A percentile compares a stretch with the other conserved stretches of the same genome.
Evolutionary conservation across 768 basidiomycete species (phyloP).

Genomic region (Leccinum incarnatum): DNA sequence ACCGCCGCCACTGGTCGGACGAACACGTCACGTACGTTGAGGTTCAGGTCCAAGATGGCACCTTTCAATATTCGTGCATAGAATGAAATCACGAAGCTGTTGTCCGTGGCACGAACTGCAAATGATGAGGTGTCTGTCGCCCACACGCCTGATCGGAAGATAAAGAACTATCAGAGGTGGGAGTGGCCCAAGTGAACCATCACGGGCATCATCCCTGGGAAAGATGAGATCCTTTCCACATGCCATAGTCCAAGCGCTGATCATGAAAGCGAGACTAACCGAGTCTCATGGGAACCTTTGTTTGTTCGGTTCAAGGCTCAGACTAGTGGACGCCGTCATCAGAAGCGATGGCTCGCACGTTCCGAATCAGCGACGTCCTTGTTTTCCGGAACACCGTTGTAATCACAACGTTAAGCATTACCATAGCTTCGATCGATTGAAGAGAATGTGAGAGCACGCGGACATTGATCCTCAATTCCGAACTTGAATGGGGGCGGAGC

Average conservation of each 20-base stretch:
- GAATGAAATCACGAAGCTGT: conserved; percentile 17
- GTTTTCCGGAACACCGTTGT: neutral
- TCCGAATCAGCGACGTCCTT: neutral
- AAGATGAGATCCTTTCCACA: conserved; percentile 11
- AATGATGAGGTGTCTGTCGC: conserved; percentile 9
- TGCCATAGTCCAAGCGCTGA: conserved; percentile 17
- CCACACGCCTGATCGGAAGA: conserved; percentile 14
- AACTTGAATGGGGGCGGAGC: neutral
- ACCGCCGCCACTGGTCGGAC: conserved; percentile 21
- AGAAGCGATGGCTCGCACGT: neutral
- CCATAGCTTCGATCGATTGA: neutral
- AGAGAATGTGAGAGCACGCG: neutral
- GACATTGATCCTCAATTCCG: conserved; percentile 3
- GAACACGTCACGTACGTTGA: conserved; percentile 5
- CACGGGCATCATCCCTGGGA: conserved; percentile 9
- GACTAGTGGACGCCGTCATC: neutral
- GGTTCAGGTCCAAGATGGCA: conserved; percentile 1
- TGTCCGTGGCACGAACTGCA: conserved; percentile 7
- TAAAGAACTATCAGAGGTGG: neutral
- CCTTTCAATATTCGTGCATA: neutral
- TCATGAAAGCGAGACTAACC: conserved; percentile 17
- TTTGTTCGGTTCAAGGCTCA: neutral
- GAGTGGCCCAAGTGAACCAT: neutral
- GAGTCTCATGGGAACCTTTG: neutral
- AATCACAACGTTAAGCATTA: neutral